phyloP scores from a whole-genome alignment of 345 rosid species.

The Salix suchowensis region DNA sequence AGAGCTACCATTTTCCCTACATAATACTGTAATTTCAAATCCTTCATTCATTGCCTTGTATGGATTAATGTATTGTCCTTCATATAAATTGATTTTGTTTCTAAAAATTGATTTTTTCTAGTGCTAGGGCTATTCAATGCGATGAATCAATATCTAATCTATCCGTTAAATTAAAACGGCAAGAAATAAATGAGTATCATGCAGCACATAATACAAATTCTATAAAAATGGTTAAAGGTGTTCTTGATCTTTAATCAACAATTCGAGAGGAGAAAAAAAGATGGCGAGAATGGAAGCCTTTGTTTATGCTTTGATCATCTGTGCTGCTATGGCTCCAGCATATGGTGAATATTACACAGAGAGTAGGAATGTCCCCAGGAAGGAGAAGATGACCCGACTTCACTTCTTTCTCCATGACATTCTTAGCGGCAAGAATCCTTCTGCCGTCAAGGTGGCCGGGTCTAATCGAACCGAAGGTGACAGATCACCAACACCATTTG shows the following conservation, averaged over 20 bases:
- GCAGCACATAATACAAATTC: too few relatives aligned
- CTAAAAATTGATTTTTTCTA: not conserved
- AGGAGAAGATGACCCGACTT: constrained; percentile 10
- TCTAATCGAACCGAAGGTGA: not conserved
- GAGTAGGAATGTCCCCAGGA: not conserved
- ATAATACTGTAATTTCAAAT: too few relatives aligned
- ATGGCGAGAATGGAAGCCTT: not conserved
- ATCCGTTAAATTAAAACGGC: not conserved
- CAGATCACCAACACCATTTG: constrained; percentile 12
- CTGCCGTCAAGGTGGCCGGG: constrained; percentile 13
- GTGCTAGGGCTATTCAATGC: not conserved
- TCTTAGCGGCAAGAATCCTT: constrained; percentile 18
- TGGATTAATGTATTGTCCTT: not conserved
- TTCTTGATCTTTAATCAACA: not conserved
- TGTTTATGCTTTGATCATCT: constrained; percentile 1
- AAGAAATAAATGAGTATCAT: too few relatives aligned
- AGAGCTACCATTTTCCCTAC: too few relatives aligned
- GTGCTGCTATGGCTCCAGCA: not conserved
- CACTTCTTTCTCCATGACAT: constrained; percentile 27
- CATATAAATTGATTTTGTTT: not conserved
- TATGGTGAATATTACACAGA: not conserved
- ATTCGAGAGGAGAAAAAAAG: not conserved
- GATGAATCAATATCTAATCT: not conserved
- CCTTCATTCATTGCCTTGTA: not conserved
- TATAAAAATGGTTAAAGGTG: too few relatives aligned